Percentiles rank a stretch among this genome's conserved stretches.
phyloP scores from a whole-genome alignment of 768 basidiomycete species.

The Serendipita vermifera region DNA sequence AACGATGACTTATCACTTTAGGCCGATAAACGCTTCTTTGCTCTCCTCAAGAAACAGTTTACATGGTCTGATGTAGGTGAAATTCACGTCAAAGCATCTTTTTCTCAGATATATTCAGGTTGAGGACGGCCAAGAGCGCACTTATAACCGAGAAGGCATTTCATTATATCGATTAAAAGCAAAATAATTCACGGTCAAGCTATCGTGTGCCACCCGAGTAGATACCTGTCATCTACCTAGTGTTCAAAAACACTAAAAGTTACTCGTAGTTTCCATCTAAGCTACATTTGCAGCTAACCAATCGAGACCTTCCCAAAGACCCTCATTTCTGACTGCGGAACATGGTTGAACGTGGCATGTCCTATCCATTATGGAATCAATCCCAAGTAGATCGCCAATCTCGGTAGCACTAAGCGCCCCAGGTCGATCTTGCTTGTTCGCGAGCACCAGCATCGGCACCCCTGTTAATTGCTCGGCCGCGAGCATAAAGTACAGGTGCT shows the following conservation, averaged over 20 bases:
- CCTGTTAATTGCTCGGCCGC: slow-evolving; percentile 97
- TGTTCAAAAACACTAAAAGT: too few relatives aligned
- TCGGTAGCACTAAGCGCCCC: slow-evolving; percentile 44
- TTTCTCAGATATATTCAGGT: slow-evolving; percentile 30
- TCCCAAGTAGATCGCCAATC: slow-evolving; percentile 89
- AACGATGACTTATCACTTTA: slow-evolving; percentile 21
- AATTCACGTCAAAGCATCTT: neutral
- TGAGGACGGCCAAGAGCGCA: slow-evolving; percentile 43
- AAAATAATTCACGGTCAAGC: too few relatives aligned
- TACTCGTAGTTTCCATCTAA: too few relatives aligned
- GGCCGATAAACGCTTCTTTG: slow-evolving; percentile 85
- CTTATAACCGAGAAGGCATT: slow-evolving; percentile 54
- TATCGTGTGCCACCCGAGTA: too few relatives aligned
- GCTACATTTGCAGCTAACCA: too few relatives aligned
- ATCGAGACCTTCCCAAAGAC: slow-evolving; percentile 90
- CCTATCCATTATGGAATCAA: slow-evolving; percentile 90
- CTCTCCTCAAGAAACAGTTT: slow-evolving; percentile 64
- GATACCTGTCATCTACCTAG: too few relatives aligned
- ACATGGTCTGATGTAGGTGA: slow-evolving; percentile 47
- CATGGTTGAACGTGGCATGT: slow-evolving; percentile 99
- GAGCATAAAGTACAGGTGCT: slow-evolving; percentile 89
- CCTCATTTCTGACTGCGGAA: slow-evolving; percentile 93
- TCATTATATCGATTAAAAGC: slow-evolving; percentile 40
- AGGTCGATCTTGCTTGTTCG: slow-evolving; percentile 97
- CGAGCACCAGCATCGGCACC: slow-evolving; percentile 88